These are phyloP conservation scores for Priceomyces castillae DNA, from an alignment of 805 yeast species.

Conservation along the genomic window DNA sequence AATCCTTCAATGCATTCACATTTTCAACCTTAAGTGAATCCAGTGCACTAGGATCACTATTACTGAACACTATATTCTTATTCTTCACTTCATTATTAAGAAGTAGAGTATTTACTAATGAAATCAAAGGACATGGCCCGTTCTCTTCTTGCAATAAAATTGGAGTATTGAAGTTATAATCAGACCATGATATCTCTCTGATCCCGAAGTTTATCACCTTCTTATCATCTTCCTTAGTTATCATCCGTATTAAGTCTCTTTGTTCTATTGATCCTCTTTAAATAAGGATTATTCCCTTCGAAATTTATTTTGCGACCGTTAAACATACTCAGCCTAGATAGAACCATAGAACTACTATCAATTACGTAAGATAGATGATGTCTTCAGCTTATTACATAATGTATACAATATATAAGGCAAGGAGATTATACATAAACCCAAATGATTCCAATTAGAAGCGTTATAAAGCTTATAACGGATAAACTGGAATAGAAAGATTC, in stretches of 20 bases:
- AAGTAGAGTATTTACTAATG: constrained; percentile 68
- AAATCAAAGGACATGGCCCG: constrained; percentile 88
- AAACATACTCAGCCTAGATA: neutral
- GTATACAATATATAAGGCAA: no score
- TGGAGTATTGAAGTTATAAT: constrained; percentile 41
- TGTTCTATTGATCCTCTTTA: no score
- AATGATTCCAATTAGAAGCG: constrained; percentile 7
- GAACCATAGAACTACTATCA: no score
- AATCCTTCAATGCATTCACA: constrained; percentile 16
- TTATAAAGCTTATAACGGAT: constrained; percentile 12
- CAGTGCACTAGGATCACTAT: constrained; percentile 1
- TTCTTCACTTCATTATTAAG: constrained; percentile 41
- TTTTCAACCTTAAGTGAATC: constrained; percentile 9
- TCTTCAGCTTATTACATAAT: no score
- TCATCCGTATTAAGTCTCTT: neutral
- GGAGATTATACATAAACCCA: neutral
- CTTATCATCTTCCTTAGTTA: neutral
- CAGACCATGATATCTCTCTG: constrained; percentile 32
- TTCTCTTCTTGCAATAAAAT: constrained; percentile 74
- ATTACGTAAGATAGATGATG: no score
- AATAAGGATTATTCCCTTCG: no score
- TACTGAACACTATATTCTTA: constrained; percentile 10
- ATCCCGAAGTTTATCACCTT: constrained; percentile 16
- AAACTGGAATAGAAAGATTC: constrained; percentile 18
- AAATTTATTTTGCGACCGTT: neutral